Percentiles rank a stretch among this genome's conserved stretches.
phyloP scores from a whole-genome alignment of 2,329 filamentous ascomycete species.

The Pseudocercospora cruenta region DNA sequence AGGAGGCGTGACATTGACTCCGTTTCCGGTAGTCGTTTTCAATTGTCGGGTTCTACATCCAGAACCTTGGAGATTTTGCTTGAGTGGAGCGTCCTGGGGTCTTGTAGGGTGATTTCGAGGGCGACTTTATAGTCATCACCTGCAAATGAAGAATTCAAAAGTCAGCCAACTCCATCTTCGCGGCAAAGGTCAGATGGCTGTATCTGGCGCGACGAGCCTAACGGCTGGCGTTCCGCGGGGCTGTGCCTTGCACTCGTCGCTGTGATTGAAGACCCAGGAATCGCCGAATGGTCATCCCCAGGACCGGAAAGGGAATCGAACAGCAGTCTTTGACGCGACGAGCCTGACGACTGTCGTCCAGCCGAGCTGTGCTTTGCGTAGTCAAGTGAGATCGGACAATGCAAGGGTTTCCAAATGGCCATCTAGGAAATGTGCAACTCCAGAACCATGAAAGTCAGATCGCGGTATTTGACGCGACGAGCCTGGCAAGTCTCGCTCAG shows the following conservation, averaged over 20 bases:
- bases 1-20: neutral
- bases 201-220: neutral
- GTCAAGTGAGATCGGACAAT: too few relatives aligned
- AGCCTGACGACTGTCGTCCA: too few relatives aligned
- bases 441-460: too few relatives aligned
- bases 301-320: too few relatives aligned
- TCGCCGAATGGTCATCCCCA: too few relatives aligned
- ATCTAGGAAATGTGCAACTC: too few relatives aligned
- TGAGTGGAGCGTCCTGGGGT: neutral
- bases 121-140: neutral
- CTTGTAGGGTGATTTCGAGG: neutral
- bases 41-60: neutral
- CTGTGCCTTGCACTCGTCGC: too few relatives aligned
- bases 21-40: neutral
- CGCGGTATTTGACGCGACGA: neutral
- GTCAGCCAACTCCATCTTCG: neutral
- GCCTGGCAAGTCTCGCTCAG: neutral
- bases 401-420: too few relatives aligned
- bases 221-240: too few relatives aligned
- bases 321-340: too few relatives aligned
- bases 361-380: too few relatives aligned
- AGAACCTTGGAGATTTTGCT: neutral
- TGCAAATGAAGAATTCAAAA: neutral
- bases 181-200: neutral
- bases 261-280: too few relatives aligned